Evolutionary conservation across 129 eudicot genomes (phyloP), one percentile per base, ranked within the genome.

Genomic region (Heracleum sosnowskyi): DNA sequence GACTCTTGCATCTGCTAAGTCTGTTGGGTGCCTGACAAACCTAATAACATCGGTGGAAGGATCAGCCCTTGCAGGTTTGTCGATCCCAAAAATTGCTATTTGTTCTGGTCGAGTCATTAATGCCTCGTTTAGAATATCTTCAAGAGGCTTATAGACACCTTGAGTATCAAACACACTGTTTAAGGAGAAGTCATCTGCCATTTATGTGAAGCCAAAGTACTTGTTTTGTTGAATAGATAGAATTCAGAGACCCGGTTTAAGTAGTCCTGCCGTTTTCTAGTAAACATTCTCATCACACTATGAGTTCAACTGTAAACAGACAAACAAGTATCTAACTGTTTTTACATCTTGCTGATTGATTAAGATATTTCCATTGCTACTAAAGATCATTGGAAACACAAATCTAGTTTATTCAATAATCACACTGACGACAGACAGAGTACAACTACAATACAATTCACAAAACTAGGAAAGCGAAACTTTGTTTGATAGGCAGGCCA

Each of bases 11-110:
- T 73, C 71, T 17, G 39, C 13, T 37, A 76, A n/a, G 24, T 40
- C 69, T 49, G 46, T 74, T 36, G 37, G 78, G 40, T 63, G 29
- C 24, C 34, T 57, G 45, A 37, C 76, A 13, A 55, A 79, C 57
- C n/a, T 17, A 10, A 44, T 15, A 26, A 47, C 82, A 62, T 82
- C 31, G 60, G 73, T 73, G 45, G 78, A 68, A 40, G 76, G 72
- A 33, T 75, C 77, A 72, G 28, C 57, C 24, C 45, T 75, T 29
- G 20, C 80, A 33, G 13, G 36, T 11, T 79, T 36, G 29, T 81
- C 83, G 26, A 66, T 74, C 62, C 49, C 81, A 57, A 33, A 75
- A 42, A 16, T 42, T 12, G 78, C 60, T 44, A 66, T 55, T 49
- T 75, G 47, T 57, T 74, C 45, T 12, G 26, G 31, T 44, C 12